Evolutionary conservation across 176 grass and related monocot species (phyloP).

Genomic region (Thinopyrum elongatum): DNA sequence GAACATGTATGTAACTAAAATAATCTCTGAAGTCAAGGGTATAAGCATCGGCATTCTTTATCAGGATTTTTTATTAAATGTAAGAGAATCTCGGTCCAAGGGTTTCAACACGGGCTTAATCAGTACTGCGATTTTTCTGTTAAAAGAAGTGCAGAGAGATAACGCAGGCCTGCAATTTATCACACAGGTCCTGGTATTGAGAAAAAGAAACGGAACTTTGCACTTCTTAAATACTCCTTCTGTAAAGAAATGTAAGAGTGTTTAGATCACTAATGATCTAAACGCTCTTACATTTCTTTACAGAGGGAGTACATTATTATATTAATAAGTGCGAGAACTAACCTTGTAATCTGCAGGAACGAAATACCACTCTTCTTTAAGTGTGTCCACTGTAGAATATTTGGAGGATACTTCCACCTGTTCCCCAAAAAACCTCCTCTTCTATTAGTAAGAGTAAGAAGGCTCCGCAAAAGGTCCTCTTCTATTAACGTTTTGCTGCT

Average conservation of each 20-base stretch:
- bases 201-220: not conserved
- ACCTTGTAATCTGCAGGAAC: conserved; percentile 81
- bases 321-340: not conserved
- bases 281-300: no score
- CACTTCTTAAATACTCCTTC: not conserved
- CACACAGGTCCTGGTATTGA: not conserved
- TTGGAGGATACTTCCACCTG: conserved; percentile 63
- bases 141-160: not conserved
- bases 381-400: conserved; percentile 87
- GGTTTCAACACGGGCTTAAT: not conserved
- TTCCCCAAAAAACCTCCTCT: not conserved
- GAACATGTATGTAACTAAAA: not conserved
- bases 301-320: no score
- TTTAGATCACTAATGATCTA: no score
- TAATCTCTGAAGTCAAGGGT: not conserved
- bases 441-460: conserved; percentile 23
- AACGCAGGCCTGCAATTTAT: not conserved
- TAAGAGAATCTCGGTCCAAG: not conserved
- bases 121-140: not conserved
- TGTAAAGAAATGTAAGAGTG: no score
- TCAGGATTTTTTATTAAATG: not conserved
- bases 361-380: conserved; percentile 65
- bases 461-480: not conserved
- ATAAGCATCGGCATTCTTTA: not conserved
- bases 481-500: not conserved